These are phyloP conservation scores for Endocarpon pusillum DNA, from an alignment of 495 filamentous ascomycete genomes.

Conservation along the genomic window DNA sequence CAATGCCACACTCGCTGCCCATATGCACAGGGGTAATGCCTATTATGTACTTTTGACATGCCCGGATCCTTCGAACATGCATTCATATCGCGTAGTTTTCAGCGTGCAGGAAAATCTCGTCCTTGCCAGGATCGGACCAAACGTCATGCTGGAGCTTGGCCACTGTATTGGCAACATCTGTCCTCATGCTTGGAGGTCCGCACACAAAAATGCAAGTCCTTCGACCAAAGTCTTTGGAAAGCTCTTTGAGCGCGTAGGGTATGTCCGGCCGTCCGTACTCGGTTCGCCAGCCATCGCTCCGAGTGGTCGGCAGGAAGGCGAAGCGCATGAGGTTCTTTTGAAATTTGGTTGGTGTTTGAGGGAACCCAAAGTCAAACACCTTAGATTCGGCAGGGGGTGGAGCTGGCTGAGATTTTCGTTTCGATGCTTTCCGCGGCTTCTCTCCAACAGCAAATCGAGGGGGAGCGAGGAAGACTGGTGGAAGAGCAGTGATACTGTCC, in stretches of 20 bases:
- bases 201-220: slow-evolving; percentile 89
- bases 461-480: slow-evolving; percentile 29
- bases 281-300: slow-evolving; percentile 68
- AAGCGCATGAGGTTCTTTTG: slow-evolving; percentile 72
- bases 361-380: slow-evolving; percentile 20
- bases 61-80: too few relatives aligned
- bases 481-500: slow-evolving; percentile 70
- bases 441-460: neutral
- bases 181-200: slow-evolving; percentile 71
- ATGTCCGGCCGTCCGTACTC: slow-evolving; percentile 90
- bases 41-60: too few relatives aligned
- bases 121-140: slow-evolving; percentile 53
- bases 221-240: slow-evolving; percentile 62
- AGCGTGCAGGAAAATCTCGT: slow-evolving; percentile 88
- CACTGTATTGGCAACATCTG: slow-evolving; percentile 69
- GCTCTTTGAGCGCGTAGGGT: slow-evolving; percentile 62
- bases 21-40: too few relatives aligned
- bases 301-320: slow-evolving; percentile 54
- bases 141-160: slow-evolving; percentile 70
- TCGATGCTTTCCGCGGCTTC: neutral
- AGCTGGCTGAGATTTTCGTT: neutral
- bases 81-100: slow-evolving; percentile 77
- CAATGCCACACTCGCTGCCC: too few relatives aligned
- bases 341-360: slow-evolving; percentile 8
- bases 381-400: slow-evolving; percentile 3